Evolutionary conservation across 2,329 filamentous ascomycete species (phyloP), one percentile per base, ranked within the genome.

Genomic region (Talaromyces sp.): DNA sequence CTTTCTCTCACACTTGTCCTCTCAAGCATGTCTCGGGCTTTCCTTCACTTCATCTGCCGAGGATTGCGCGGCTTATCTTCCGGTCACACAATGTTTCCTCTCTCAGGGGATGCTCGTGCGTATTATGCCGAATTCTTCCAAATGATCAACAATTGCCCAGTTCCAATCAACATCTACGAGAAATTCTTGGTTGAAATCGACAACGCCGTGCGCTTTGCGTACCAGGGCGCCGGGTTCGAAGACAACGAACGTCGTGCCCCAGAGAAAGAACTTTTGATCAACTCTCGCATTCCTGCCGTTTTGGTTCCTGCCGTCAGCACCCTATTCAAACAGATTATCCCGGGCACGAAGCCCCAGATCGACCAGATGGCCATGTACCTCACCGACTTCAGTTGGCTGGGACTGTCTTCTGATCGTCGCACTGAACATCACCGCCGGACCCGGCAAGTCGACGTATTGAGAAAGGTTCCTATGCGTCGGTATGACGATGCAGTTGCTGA

Each of bases 311-410:
- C 80, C 0, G 77, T 85, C 0, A 71, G 74, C 25, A 74, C 74
- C 5, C 72, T 87, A 2, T 71, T 87, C 0, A 78, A 75, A 0
- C 78, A 77, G 22, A 78, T 75, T 0, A 75, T 92, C 30, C 79
- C 79, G 0, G 78, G 80, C 22, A 82, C 93, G 59, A 81, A 84
- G 47, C 78, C 78, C 5, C 80, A 83, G 59, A 81, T 87, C 11
- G 86, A 95, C 65, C 82, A 85, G 30, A 84, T 87, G 10, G 82
- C 82, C 63, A 80, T 96, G 55, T 90, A 90, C 75, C 89, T 92
- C 74, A 84, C 85, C 55, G 85, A 95, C 70, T 91, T 87, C 60
- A 81, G 81, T 55, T 84, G 90, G 71, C 79, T 95, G 11, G 88
- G 89, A 5, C 78, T 91, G 15, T 81, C 83, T 10, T 82, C 87